Evolutionary conservation across 2,329 filamentous ascomycete genomes (phyloP), one percentile per base, ranked within the genome.

Genomic region (Aspergillus clavatus): DNA sequence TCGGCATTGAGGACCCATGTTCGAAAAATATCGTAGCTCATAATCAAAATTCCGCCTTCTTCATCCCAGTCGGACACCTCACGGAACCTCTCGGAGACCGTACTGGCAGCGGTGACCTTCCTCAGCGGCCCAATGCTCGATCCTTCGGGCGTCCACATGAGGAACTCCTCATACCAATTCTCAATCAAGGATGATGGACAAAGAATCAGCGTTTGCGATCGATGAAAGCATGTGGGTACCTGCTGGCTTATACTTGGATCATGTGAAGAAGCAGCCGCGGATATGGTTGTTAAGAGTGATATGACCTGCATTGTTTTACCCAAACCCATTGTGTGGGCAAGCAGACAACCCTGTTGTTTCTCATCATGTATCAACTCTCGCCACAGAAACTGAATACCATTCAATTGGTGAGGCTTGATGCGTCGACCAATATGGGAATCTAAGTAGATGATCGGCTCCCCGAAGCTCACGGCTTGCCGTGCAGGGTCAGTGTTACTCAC

Each of bases 221-320:
- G 60, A 38, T 77, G 79, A 38, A 95, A 70, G 28, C 78, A 71
- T 10, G 73, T 50, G 0, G 90, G 89, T 24, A 96, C 78, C 62
- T 94, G 88, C 0, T 72, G 70, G 3, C 67, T 67, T 5, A 91
- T 69, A 0, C 71, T 63, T 0, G 69, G 64, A 43, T 89, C 78
- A 0, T 63, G 23, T 0, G 86, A 90, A 16, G 63, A 61, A 3
- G 81, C 75, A 3, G 87, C 80, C 54, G 87, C 78, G 4, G 82
- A 75, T 49, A 95, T 79, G 0, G 87, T 83, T 12, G 86, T 77
- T 5, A 96, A 76, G n/a, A 95, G 71, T 0, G 88, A 86, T 47
- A 95, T 88, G 5, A 89, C 80, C 69, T 95, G 89, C 83, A 95
- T 89, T 0, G 89, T 94, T 70, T 95, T 96, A 12, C 89, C 89